Percentiles rank a stretch among this genome's conserved stretches.
Evolutionary conservation across 805 yeast genomes (phyloP).

Genomic region (Myxozyma vanderwaltii): DNA sequence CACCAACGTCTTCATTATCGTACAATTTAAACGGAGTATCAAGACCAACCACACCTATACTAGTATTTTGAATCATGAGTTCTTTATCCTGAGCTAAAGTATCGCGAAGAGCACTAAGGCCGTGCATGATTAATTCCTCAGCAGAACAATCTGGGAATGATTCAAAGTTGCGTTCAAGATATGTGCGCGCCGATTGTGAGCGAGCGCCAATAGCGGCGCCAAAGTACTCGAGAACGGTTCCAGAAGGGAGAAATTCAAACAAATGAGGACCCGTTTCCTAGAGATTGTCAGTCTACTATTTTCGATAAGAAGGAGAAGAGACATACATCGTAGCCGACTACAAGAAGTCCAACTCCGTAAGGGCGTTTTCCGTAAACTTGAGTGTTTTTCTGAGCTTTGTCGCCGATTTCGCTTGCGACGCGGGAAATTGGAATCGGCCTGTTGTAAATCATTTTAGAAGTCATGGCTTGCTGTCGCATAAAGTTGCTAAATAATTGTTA

Average conservation of each 20-base stretch:
- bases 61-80: constrained; percentile 77
- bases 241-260: constrained; percentile 94
- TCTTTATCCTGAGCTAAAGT: constrained; percentile 94
- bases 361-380: constrained; percentile 97
- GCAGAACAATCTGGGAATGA: constrained; percentile 59
- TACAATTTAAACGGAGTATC: constrained; percentile 72
- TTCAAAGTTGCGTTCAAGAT: constrained; percentile 82
- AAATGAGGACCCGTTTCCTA: constrained; percentile 89
- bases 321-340: constrained; percentile 74
- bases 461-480: constrained; percentile 88
- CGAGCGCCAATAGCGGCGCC: constrained; percentile 98
- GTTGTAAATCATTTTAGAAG: constrained; percentile 79
- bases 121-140: constrained; percentile 80
- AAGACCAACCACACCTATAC: constrained; percentile 89
- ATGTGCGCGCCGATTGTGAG: constrained; percentile 97
- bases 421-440: constrained; percentile 80
- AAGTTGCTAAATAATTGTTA: constrained; percentile 65
- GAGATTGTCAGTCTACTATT: no score
- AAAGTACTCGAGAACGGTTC: constrained; percentile 84
- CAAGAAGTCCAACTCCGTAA: constrained; percentile 92
- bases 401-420: constrained; percentile 85
- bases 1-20: constrained; percentile 85
- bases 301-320: no score
- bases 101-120: constrained; percentile 88
- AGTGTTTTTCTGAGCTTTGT: constrained; percentile 95